Percentiles rank a stretch among this genome's conserved stretches.
phyloP scores from a whole-genome alignment of 1,284 basidiomycete genomes.

The Retiboletus flavoniger region DNA sequence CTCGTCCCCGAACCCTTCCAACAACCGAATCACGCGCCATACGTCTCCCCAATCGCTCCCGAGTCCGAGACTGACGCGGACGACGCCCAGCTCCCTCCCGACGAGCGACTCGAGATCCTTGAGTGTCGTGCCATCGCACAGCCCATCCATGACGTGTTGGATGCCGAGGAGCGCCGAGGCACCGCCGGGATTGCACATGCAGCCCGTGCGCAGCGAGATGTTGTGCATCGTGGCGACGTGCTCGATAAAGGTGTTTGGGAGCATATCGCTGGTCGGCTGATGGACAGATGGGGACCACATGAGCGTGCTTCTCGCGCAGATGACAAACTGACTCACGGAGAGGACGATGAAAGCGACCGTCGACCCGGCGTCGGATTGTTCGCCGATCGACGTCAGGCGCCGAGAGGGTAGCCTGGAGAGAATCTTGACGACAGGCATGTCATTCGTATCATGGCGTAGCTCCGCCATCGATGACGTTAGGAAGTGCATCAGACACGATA shows the following conservation, averaged over 20 bases:
- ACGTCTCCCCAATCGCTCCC: conserved; percentile 74
- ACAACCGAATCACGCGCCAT: conserved; percentile 65
- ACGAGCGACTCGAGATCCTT: conserved; percentile 59
- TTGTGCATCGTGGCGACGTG: conserved; percentile 59
- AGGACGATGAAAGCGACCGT: conserved; percentile 64
- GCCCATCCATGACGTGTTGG: conserved; percentile 60
- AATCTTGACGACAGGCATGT: conserved; percentile 59
- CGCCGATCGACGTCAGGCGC: conserved; percentile 56
- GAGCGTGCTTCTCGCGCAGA: not conserved
- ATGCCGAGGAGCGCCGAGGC: conserved; percentile 69
- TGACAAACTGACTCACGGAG: conserved; percentile 46
- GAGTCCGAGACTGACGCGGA: conserved; percentile 72
- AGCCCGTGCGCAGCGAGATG: conserved; percentile 77
- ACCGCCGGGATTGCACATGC: conserved; percentile 83
- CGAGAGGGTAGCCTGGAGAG: conserved; percentile 58
- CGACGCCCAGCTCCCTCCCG: conserved; percentile 69
- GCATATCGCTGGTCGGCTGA: conserved; percentile 61
- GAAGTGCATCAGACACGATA: conserved; percentile 61
- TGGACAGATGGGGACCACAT: conserved; percentile 1
- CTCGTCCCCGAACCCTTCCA: conserved; percentile 47
- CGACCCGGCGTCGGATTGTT: conserved; percentile 66
- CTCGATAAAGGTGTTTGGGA: conserved; percentile 71
- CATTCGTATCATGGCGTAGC: conserved; percentile 58
- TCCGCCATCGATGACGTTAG: conserved; percentile 53
- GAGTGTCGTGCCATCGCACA: conserved; percentile 59